Percentiles rank a stretch among this genome's conserved stretches.
Evolutionary conservation across 2,329 filamentous ascomycete genomes (phyloP).

Genomic region (Fusarium irregulare): DNA sequence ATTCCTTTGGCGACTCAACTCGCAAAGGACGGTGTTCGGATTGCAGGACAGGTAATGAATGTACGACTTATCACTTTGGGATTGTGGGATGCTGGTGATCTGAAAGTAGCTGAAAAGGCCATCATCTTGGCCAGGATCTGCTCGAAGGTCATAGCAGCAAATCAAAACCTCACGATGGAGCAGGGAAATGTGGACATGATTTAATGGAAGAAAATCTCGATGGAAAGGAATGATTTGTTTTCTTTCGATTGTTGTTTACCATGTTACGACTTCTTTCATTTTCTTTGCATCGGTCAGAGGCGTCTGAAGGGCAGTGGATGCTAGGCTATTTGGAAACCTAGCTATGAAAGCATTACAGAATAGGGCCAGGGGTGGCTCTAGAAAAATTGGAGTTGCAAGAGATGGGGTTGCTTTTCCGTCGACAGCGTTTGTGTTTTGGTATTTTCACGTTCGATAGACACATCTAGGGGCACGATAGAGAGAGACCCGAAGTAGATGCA

Average conservation of each 20-base stretch:
- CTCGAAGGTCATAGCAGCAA: conserved; percentile 27
- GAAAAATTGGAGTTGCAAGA: conserved; percentile 34
- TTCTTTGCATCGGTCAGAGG: conserved; percentile 36
- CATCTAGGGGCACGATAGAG: conserved; percentile 27
- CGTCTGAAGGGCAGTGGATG: conserved; percentile 26
- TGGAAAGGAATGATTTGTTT: conserved; percentile 24
- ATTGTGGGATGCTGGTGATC: not conserved
- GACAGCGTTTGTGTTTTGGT: conserved; percentile 26
- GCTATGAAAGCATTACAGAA: conserved; percentile 21
- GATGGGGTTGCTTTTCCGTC: conserved; percentile 21
- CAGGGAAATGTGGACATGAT: conserved; percentile 33
- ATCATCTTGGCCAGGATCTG: not conserved
- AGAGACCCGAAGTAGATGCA: conserved; percentile 24
- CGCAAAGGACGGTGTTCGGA: conserved; percentile 20
- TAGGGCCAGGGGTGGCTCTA: conserved; percentile 25
- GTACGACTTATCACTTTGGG: conserved; percentile 25
- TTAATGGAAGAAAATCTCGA: conserved; percentile 30
- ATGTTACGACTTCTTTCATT: conserved; percentile 21
- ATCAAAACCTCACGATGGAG: conserved; percentile 33
- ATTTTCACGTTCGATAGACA: conserved; percentile 31
- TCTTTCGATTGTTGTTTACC: conserved; percentile 38
- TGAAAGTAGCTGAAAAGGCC: not conserved
- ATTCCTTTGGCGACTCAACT: conserved; percentile 16
- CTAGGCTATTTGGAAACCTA: conserved; percentile 9
- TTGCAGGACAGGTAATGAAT: conserved; percentile 15